Percentiles rank a stretch among this genome's conserved stretches.
These are phyloP conservation scores for Infundibulicybe gibba DNA, from an alignment of 768 basidiomycete species.

Conservation along the genomic window DNA sequence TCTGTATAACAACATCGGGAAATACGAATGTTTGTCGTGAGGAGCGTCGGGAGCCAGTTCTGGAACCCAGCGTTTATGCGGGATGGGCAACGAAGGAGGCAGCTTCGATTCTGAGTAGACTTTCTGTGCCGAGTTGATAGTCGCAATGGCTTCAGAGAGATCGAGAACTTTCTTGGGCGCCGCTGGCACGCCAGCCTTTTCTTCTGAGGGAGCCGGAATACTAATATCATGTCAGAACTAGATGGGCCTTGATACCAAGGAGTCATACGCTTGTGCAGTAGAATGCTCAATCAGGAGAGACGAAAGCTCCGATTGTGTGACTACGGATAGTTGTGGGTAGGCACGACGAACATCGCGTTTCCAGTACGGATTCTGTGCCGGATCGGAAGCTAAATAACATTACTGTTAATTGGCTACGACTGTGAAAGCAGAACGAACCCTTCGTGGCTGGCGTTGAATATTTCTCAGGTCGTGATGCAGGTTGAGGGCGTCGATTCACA, in stretches of 20 bases:
- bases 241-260: not conserved
- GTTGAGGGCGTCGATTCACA: constrained; percentile 78
- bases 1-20: constrained; percentile 74
- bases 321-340: constrained; percentile 88
- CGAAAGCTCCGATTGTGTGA: constrained; percentile 83
- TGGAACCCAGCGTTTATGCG: constrained; percentile 74
- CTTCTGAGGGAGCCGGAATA: constrained; percentile 48
- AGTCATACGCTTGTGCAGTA: constrained; percentile 55
- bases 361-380: constrained; percentile 91
- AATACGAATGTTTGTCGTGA: constrained; percentile 78
- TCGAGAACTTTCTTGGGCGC: constrained; percentile 45
- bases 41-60: constrained; percentile 73
- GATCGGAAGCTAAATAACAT: constrained; percentile 65
- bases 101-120: constrained; percentile 61
- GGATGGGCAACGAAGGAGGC: constrained; percentile 69
- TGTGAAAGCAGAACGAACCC: constrained; percentile 41
- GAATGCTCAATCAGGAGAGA: constrained; percentile 81
- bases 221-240: constrained; percentile 24
- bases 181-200: constrained; percentile 42
- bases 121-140: constrained; percentile 53
- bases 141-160: constrained; percentile 69
- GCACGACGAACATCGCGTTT: constrained; percentile 92
- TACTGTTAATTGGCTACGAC: not conserved
- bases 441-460: constrained; percentile 88
- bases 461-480: constrained; percentile 82